phyloP scores from a whole-genome alignment of 2,329 filamentous ascomycete genomes.

The Aspergillus hiratsukae region DNA sequence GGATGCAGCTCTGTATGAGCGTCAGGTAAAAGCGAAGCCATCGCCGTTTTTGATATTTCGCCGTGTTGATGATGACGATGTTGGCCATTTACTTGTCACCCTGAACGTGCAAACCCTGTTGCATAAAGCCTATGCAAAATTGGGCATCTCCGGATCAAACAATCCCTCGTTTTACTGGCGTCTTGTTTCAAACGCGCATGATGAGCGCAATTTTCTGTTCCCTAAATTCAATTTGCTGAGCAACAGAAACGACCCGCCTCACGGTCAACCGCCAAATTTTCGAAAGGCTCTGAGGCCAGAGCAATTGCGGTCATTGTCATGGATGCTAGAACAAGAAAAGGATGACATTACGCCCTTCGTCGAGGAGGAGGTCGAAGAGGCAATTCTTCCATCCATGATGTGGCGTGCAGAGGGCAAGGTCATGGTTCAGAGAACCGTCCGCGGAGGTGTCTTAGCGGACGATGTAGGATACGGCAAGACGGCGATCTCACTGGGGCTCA shows the following conservation, averaged over 20 bases:
- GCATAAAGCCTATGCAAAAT: constrained; percentile 31
- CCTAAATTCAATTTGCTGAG: constrained; percentile 40
- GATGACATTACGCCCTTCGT: constrained; percentile 38
- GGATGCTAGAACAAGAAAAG: constrained; percentile 57
- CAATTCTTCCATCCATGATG: constrained; percentile 44
- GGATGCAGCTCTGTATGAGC: constrained; percentile 49
- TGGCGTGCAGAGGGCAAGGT: constrained; percentile 55
- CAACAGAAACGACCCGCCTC: constrained; percentile 37
- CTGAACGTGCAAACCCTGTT: constrained; percentile 36
- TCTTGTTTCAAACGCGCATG: constrained; percentile 43
- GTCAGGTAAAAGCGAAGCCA: constrained; percentile 46
- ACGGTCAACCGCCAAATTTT: constrained; percentile 35
- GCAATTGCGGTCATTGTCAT: constrained; percentile 53
- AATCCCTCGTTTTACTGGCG: constrained; percentile 40
- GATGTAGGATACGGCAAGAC: constrained; percentile 66
- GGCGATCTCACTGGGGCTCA: constrained; percentile 54
- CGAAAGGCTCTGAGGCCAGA: constrained; percentile 43
- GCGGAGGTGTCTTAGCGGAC: constrained; percentile 61
- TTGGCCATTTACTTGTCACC: constrained; percentile 36
- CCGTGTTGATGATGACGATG: constrained; percentile 23
- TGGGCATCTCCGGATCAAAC: constrained; percentile 13
- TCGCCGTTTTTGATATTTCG: constrained; percentile 39
- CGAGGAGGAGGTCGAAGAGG: constrained; percentile 56
- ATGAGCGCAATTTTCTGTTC: constrained; percentile 29
- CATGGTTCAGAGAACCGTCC: constrained; percentile 34